Base-by-base conservation (phyloP, 176 grass and related monocot genomes). In the Hsuehochloa calcarea region DNA sequence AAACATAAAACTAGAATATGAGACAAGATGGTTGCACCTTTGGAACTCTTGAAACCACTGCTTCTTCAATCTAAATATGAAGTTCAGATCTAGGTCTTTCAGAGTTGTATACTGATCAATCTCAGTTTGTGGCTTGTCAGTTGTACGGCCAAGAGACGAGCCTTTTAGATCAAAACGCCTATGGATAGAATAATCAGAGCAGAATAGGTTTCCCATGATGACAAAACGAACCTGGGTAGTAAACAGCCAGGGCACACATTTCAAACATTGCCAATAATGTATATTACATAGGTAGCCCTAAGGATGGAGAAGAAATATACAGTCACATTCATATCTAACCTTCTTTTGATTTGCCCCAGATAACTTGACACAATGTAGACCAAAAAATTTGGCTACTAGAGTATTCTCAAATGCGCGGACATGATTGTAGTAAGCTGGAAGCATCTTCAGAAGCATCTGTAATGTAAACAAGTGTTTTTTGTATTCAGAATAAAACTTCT, bases 161-260 rank as follows among this genome's bases (percentile, higher is more conserved):
- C 97, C 97, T 92, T 99, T 99, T 58, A 99, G 91, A 87, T 99
- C 97, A 83, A 94, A 99, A n/a, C 93, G 90, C 70, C 93, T 91
- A 67, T 99, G 93, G 80, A 99, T 94, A 15, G 78, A 85, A 91
- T 89, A 91, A 35, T 87, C 88, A 1, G 97, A 91, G 79, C 92
- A 96, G 67, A 99, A 99, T 46, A 99, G 86, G 58, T 99, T 99
- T 73, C 94, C 97, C 97, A 99, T 99, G 75, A 99, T 94, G 68
- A 99, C 97, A 91, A 99, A 99, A 45, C 97, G 97, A 82, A 99
- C 97, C 97, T 99, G 85, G 37, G 35, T 80, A 31, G 39, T 70
- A 59, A 89, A 88, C 19, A 84, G 60, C 82, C 31, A 94, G 58
- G 56, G 31, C 41, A 74, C 38, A 70, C 38, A 46, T 40, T 39